Conservation (phyloP, 1,284 basidiomycete species). For the Anthracocystis setariae region DNA sequence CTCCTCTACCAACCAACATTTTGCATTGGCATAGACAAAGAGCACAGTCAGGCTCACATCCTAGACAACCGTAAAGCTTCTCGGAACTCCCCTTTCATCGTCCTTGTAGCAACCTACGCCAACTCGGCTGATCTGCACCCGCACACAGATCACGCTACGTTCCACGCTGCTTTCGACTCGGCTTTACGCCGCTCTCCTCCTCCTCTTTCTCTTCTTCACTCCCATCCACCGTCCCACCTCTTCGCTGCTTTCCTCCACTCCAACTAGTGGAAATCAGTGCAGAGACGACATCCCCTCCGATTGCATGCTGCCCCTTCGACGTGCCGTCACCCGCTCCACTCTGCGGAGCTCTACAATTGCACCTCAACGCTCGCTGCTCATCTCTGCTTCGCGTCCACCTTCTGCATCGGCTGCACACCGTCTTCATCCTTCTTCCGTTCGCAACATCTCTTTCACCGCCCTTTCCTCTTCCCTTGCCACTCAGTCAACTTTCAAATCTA, state of each 20-base stretch:
- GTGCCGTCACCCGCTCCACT: constrained; percentile 32
- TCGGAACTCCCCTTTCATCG: not conserved
- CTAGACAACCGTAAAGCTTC: constrained; percentile 19
- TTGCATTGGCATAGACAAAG: not conserved
- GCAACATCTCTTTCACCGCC: constrained; percentile 15
- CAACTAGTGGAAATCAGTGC: constrained; percentile 22
- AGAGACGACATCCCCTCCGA: constrained; percentile 24
- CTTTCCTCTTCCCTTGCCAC: constrained; percentile 4
- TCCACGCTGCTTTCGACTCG: constrained; percentile 4
- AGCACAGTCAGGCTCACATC: not conserved
- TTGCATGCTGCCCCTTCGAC: constrained; percentile 48
- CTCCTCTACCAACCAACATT: too few relatives aligned
- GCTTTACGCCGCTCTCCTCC: constrained; percentile 8
- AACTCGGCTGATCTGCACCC: not conserved
- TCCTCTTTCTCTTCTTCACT: constrained; percentile 18
- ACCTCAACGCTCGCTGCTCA: constrained; percentile 11
- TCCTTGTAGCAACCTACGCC: not conserved
- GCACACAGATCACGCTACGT: not conserved
- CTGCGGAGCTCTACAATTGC: constrained; percentile 21
- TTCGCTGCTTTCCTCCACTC: constrained; percentile 33
- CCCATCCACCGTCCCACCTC: constrained; percentile 25
- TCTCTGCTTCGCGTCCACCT: constrained; percentile 5
- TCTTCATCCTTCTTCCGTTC: constrained; percentile 3
- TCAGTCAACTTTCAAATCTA: not conserved
- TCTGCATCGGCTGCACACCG: constrained; percentile 1